Percentiles rank a stretch among this genome's conserved stretches.
Conservation (phyloP, 164 flowering plant species). For the Cinnamomum micranthum region DNA sequence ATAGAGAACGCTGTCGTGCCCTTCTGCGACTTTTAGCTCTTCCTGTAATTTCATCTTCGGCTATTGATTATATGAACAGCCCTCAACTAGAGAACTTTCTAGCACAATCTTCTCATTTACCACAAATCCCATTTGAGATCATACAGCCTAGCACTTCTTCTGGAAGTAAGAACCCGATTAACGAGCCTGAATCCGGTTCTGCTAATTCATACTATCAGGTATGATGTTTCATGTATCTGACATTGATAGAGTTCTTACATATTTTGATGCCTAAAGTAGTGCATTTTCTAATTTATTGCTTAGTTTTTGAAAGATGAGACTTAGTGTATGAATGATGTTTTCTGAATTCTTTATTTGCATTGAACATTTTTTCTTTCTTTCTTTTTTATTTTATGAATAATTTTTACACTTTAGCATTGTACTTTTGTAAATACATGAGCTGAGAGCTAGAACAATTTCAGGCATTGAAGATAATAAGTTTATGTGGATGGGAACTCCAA, state of each 20-base stretch:
- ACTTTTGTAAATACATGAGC: not conserved
- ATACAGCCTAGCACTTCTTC: conserved; percentile 21
- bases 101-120: conserved; percentile 23
- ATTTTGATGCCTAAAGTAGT: not conserved
- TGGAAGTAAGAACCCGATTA: conserved; percentile 24
- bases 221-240: not conserved
- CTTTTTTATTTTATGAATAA: not conserved
- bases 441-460: conserved; percentile 30
- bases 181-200: conserved; percentile 34
- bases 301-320: not conserved
- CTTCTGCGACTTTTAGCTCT: conserved; percentile 64
- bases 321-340: not conserved
- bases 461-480: conserved; percentile 81
- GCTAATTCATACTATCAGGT: conserved; percentile 73
- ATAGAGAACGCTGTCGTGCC: conserved; percentile 45
- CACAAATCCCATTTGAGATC: conserved; percentile 20
- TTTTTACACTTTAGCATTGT: not conserved
- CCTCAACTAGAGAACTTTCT: conserved; percentile 67
- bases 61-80: conserved; percentile 55
- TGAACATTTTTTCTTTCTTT: not conserved
- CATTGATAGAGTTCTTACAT: too few relatives aligned
- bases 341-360: not conserved
- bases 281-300: not conserved
- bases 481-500: conserved; percentile 95
- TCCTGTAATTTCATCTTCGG: conserved; percentile 64